phyloP scores from a whole-genome alignment of 2,329 filamentous ascomycete genomes.

The Laburnicola sp. region DNA sequence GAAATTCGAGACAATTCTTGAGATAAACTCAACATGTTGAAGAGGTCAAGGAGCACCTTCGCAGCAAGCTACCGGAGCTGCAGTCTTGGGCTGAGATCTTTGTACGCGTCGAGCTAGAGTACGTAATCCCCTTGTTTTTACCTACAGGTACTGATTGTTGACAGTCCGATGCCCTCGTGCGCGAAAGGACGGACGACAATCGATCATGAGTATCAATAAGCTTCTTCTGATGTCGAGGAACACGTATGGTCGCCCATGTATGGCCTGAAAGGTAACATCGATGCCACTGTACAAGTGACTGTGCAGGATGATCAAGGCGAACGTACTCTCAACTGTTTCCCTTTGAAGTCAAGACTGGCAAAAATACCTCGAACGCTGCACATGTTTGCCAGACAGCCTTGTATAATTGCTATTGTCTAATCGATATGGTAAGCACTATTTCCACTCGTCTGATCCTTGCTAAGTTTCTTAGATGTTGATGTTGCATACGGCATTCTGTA shows the following conservation, averaged over 20 bases:
- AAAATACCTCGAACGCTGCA: constrained; percentile 72
- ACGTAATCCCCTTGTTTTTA: constrained; percentile 29
- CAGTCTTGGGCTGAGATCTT: constrained; percentile 83
- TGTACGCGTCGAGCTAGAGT: constrained; percentile 69
- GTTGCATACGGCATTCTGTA: constrained; percentile 90
- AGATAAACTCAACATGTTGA: constrained; percentile 75
- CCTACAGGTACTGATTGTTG: constrained; percentile 33
- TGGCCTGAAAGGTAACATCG: constrained; percentile 95
- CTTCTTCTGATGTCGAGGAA: constrained; percentile 94
- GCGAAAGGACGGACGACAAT: constrained; percentile 75
- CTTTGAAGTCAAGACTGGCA: constrained; percentile 94
- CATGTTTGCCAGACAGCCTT: constrained; percentile 93
- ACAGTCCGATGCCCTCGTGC: constrained; percentile 70
- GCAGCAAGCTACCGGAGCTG: constrained; percentile 80
- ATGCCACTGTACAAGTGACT: constrained; percentile 88
- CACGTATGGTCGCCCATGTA: constrained; percentile 99
- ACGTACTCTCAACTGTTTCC: constrained; percentile 80
- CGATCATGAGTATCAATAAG: constrained; percentile 85
- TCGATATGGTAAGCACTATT: constrained; percentile 66
- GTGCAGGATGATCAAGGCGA: constrained; percentile 70
- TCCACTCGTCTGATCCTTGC: not conserved
- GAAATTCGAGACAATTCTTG: constrained; percentile 87
- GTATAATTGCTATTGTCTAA: constrained; percentile 92
- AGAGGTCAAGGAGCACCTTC: constrained; percentile 76
- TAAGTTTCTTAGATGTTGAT: constrained; percentile 67